Evolutionary conservation across 2,329 filamentous ascomycete species (phyloP).

Genomic region (Zelopaecilomyces penicillatus): DNA sequence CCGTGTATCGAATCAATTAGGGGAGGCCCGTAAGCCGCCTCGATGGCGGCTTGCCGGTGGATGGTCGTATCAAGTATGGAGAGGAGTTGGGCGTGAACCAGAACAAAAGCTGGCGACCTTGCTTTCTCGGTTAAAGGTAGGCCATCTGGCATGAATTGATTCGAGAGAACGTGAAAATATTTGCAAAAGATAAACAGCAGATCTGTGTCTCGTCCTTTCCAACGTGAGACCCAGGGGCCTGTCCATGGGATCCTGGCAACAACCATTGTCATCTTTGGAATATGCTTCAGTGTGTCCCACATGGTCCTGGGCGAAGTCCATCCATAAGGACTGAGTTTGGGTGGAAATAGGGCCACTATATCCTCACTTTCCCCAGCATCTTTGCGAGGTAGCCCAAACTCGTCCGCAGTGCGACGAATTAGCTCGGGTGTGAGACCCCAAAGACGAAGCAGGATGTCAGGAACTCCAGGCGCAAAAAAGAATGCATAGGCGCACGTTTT

Average conservation of each 20-base stretch:
- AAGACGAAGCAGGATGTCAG: slow-evolving; percentile 72
- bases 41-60: slow-evolving; percentile 58
- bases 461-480: slow-evolving; percentile 81
- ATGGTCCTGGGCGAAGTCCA: slow-evolving; percentile 45
- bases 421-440: slow-evolving; percentile 66
- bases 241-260: slow-evolving; percentile 73
- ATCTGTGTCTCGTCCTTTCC: slow-evolving; percentile 81
- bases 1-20: slow-evolving; percentile 38
- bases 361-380: slow-evolving; percentile 51
- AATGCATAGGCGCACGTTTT: slow-evolving; percentile 90
- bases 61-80: slow-evolving; percentile 74
- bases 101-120: slow-evolving; percentile 66
- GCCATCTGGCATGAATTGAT: slow-evolving; percentile 58
- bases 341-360: slow-evolving; percentile 62
- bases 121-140: slow-evolving; percentile 47
- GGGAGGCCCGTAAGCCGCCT: slow-evolving; percentile 34
- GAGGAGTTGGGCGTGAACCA: slow-evolving; percentile 76
- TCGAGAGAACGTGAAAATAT: slow-evolving; percentile 71
- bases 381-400: slow-evolving; percentile 55
- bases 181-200: slow-evolving; percentile 89
- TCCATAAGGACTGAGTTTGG: slow-evolving; percentile 47
- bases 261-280: slow-evolving; percentile 56
- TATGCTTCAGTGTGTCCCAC: slow-evolving; percentile 53
- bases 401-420: slow-evolving; percentile 63
- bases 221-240: slow-evolving; percentile 74